A percentile compares a stretch with the other conserved stretches of the same genome.
phyloP scores from a whole-genome alignment of 805 yeast genomes.

The Blastobotrys chiropterorum region DNA sequence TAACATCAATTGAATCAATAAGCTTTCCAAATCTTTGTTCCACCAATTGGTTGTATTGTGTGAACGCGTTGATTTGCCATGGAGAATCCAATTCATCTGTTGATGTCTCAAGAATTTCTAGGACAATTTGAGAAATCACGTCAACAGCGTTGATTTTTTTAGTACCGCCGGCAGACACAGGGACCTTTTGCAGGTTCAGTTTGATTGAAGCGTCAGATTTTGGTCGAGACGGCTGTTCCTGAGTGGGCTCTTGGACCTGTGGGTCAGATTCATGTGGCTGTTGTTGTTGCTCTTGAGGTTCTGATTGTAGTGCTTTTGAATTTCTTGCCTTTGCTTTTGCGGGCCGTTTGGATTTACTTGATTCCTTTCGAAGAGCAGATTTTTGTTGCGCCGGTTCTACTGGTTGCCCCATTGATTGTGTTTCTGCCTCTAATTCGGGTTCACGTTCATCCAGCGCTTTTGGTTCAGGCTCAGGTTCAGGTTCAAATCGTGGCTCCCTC shows the following conservation, averaged over 20 bases:
- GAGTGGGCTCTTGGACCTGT: background rate
- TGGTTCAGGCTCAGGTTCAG: background rate
- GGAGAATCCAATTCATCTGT: constrained; percentile 4
- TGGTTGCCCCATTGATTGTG: background rate
- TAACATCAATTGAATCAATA: constrained; percentile 15
- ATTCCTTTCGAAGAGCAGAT: background rate
- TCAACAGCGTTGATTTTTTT: constrained; percentile 16
- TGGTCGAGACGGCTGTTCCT: background rate
- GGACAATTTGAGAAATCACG: constrained; percentile 12
- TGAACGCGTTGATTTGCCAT: constrained; percentile 4
- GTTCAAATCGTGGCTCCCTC: background rate
- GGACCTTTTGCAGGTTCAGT: constrained; percentile 14
- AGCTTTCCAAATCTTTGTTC: constrained; percentile 8
- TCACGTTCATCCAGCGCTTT: background rate
- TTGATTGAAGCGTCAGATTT: background rate
- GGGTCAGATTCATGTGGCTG: no score
- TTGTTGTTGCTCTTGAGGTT: background rate
- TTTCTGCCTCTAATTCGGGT: background rate
- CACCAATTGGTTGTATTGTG: constrained; percentile 9
- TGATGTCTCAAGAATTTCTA: constrained; percentile 7
- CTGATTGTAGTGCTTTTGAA: background rate
- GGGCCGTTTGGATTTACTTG: background rate
- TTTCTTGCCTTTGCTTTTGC: background rate
- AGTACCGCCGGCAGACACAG: constrained; percentile 14
- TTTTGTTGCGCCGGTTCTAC: background rate